These are phyloP conservation scores for Dactylellina haptotyla DNA, from an alignment of 2,329 filamentous ascomycete species.

Conservation along the genomic window DNA sequence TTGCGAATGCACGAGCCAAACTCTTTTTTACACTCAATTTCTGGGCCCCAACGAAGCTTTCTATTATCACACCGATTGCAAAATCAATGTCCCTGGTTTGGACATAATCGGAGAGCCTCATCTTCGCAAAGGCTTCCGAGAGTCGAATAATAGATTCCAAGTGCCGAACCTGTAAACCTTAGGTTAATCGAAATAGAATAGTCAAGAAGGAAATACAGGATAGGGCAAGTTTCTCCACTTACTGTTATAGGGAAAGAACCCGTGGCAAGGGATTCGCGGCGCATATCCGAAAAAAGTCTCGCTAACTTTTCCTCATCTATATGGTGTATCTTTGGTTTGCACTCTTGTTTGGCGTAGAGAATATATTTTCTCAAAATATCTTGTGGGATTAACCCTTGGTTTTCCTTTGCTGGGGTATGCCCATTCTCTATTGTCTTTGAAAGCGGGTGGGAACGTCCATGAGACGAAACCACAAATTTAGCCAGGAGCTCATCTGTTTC, in stretches of 20 bases:
- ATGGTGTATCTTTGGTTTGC: conserved; percentile 90
- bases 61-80: conserved; percentile 94
- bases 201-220: neutral
- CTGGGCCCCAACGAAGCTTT: conserved; percentile 94
- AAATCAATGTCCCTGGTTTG: conserved; percentile 90
- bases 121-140: conserved; percentile 92
- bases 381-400: conserved; percentile 73
- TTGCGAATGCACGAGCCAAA: conserved; percentile 90
- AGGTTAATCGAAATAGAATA: conserved; percentile 13
- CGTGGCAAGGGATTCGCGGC: conserved; percentile 88
- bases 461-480: conserved; percentile 92
- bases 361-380: conserved; percentile 96
- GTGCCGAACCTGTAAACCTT: conserved; percentile 80
- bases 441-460: conserved; percentile 83
- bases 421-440: conserved; percentile 64
- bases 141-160: conserved; percentile 98
- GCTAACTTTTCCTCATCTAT: conserved; percentile 98
- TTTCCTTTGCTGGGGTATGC: conserved; percentile 38
- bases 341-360: conserved; percentile 88
- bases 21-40: conserved; percentile 99
- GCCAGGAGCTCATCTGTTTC: conserved; percentile 91
- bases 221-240: conserved; percentile 62
- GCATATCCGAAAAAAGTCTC: conserved; percentile 93
- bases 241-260: conserved; percentile 98
- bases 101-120: conserved; percentile 97